Conservation (phyloP, 352 stramenopile species). For the Phytopythium ostracodes region DNA sequence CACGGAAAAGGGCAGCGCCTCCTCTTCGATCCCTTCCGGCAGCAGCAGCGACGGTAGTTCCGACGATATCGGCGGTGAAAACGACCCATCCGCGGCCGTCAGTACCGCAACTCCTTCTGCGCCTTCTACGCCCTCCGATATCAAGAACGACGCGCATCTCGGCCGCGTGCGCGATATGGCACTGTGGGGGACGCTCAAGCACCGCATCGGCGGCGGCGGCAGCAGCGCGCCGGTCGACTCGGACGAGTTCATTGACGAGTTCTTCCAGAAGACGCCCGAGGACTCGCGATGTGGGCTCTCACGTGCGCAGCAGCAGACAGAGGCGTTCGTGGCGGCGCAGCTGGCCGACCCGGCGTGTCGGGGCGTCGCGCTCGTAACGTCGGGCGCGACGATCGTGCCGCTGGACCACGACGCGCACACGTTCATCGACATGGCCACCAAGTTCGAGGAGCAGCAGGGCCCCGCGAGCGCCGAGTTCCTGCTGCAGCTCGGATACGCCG, state of each 20-base stretch:
- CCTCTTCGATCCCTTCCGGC: neutral
- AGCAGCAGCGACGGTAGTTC: neutral
- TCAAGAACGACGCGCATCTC: neutral
- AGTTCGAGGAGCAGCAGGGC: slow-evolving; percentile 73
- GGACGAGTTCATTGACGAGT: slow-evolving; percentile 71
- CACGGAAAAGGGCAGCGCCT: neutral
- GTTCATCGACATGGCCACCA: slow-evolving; percentile 70
- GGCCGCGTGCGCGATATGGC: slow-evolving; percentile 40
- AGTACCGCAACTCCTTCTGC: too few relatives aligned
- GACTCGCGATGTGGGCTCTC: slow-evolving; percentile 56
- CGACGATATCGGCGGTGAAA: neutral
- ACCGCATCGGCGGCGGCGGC: slow-evolving; percentile 56
- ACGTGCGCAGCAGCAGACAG: slow-evolving; percentile 27
- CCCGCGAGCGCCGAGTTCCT: slow-evolving; percentile 77
- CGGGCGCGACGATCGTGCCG: slow-evolving; percentile 72
- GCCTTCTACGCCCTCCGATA: slow-evolving; percentile 12
- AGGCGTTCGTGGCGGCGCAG: slow-evolving; percentile 59
- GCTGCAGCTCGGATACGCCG: slow-evolving; percentile 71
- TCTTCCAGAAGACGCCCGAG: slow-evolving; percentile 72
- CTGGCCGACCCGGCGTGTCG: slow-evolving; percentile 43
- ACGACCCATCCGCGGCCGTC: neutral
- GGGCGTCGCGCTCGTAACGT: slow-evolving; percentile 79
- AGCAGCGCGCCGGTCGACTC: slow-evolving; percentile 47
- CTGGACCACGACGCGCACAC: slow-evolving; percentile 56
- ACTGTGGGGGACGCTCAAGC: slow-evolving; percentile 77